Conservation (phyloP, 306 rosid genomes). For the Boehmeria nivea region DNA sequence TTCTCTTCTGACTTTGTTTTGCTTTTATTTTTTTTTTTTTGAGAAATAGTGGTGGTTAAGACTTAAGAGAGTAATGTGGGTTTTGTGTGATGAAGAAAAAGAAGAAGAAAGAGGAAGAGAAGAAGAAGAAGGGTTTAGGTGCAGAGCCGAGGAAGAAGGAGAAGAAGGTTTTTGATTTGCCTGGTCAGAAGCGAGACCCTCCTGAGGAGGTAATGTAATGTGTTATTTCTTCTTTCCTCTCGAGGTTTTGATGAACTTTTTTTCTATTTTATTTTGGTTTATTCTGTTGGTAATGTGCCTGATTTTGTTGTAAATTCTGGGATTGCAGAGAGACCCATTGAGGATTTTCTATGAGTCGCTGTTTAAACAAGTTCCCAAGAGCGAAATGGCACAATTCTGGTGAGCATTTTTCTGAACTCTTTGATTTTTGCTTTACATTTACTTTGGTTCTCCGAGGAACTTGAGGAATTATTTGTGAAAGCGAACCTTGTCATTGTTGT, state of each 20-base stretch:
- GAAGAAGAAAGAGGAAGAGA: too few relatives aligned
- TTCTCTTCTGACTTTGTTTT: too few relatives aligned
- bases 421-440: too few relatives aligned
- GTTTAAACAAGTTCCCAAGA: constrained; percentile 80
- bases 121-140: too few relatives aligned
- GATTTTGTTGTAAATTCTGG: constrained; percentile 5
- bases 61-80: too few relatives aligned
- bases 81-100: too few relatives aligned
- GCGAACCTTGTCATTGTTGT: too few relatives aligned
- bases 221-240: too few relatives aligned
- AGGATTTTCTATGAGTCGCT: constrained; percentile 82
- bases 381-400: constrained; percentile 96
- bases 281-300: constrained; percentile 11
- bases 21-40: too few relatives aligned
- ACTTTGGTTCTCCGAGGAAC: too few relatives aligned
- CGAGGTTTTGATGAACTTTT: not conserved
- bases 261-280: constrained; percentile 4
- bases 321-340: constrained; percentile 83
- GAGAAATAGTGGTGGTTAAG: too few relatives aligned
- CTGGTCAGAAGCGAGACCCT: constrained; percentile 90
- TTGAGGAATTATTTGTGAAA: too few relatives aligned
- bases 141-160: constrained; percentile 29
- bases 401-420: constrained; percentile 14
- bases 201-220: constrained; percentile 64
- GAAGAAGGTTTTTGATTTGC: constrained; percentile 68